Evolutionary conservation across 768 basidiomycete genomes (phyloP).

Genomic region (Amanita rubescens): DNA sequence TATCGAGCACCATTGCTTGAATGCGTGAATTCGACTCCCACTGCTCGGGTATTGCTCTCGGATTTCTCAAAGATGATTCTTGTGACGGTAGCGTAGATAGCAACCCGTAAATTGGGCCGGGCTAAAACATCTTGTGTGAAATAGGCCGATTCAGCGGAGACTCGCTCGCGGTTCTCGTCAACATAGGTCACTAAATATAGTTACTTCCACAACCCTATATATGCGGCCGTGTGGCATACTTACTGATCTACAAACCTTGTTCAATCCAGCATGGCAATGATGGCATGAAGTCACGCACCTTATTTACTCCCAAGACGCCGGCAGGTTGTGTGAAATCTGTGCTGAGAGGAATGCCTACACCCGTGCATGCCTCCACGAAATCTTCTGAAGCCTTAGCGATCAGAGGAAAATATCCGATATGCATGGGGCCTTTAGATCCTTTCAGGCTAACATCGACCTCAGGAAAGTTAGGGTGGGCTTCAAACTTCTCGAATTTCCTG

Average conservation of each 20-base stretch:
- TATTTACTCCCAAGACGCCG: slow-evolving; percentile 55
- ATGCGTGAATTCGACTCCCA: slow-evolving; percentile 54
- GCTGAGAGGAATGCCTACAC: slow-evolving; percentile 49
- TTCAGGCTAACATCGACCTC: slow-evolving; percentile 39
- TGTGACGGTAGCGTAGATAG: slow-evolving; percentile 48
- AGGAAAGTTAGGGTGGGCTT: slow-evolving; percentile 43
- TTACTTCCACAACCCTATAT: not conserved
- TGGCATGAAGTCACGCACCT: slow-evolving; percentile 30
- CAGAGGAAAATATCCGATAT: slow-evolving; percentile 49
- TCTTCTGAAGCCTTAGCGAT: slow-evolving; percentile 35
- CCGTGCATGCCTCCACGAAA: slow-evolving; percentile 51
- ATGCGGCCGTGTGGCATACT: slow-evolving; percentile 11
- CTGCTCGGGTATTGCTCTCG: slow-evolving; percentile 35
- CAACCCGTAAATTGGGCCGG: slow-evolving; percentile 59
- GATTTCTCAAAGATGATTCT: slow-evolving; percentile 46
- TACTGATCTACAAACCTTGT: slow-evolving; percentile 32
- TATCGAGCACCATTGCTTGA: slow-evolving; percentile 30
- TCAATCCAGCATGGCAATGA: not conserved
- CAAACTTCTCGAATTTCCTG: slow-evolving; percentile 57
- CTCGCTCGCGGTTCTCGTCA: slow-evolving; percentile 41
- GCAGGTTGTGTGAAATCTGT: slow-evolving; percentile 54
- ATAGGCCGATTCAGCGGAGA: slow-evolving; percentile 61
- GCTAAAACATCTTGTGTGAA: slow-evolving; percentile 56
- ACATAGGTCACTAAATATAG: slow-evolving; percentile 57
- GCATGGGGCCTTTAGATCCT: slow-evolving; percentile 49